These are phyloP conservation scores for Chaetoceros muelleri DNA, from an alignment of 108 stramenopile species.

Conservation along the genomic window DNA sequence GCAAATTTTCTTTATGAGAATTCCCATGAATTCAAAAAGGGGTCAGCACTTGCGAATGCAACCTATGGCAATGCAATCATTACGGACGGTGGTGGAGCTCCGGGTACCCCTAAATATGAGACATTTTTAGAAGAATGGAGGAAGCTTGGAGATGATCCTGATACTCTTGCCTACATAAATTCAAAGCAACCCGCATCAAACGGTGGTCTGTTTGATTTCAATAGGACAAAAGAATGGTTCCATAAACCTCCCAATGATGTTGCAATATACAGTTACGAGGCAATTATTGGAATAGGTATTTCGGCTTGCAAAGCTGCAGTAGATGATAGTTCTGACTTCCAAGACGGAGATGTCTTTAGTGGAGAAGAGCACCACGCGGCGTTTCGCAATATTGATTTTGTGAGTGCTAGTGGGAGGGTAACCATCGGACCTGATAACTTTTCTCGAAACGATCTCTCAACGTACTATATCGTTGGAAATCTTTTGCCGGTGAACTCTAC, in stretches of 20 bases:
- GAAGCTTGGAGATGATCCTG: not conserved
- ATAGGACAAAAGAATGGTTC: not conserved
- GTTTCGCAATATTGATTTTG: not conserved
- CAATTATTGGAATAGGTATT: constrained; percentile 2
- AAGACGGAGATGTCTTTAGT: not conserved
- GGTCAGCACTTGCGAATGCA: not conserved
- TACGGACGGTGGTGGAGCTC: constrained; percentile 1
- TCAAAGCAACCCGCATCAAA: not conserved
- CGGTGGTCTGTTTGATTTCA: not conserved
- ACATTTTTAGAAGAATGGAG: not conserved
- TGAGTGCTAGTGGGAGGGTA: constrained; percentile 1
- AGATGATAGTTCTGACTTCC: not conserved
- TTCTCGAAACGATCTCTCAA: constrained; percentile 1
- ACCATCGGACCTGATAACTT: not conserved
- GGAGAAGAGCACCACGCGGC: constrained; percentile 1
- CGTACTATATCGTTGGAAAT: not conserved
- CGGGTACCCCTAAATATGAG: constrained; percentile 1
- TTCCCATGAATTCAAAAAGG: not conserved
- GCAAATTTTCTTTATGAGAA: not conserved
- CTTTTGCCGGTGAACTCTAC: not conserved
- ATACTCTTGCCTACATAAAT: constrained; percentile 2
- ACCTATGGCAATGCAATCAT: constrained; percentile 4
- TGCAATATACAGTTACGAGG: constrained; percentile 1
- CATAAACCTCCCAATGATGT: not conserved
- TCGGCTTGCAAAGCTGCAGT: constrained; percentile 1